Percentiles rank a stretch among this genome's conserved stretches.
Conservation (phyloP, 179 eudicot species). For the Beta macrorhiza region DNA sequence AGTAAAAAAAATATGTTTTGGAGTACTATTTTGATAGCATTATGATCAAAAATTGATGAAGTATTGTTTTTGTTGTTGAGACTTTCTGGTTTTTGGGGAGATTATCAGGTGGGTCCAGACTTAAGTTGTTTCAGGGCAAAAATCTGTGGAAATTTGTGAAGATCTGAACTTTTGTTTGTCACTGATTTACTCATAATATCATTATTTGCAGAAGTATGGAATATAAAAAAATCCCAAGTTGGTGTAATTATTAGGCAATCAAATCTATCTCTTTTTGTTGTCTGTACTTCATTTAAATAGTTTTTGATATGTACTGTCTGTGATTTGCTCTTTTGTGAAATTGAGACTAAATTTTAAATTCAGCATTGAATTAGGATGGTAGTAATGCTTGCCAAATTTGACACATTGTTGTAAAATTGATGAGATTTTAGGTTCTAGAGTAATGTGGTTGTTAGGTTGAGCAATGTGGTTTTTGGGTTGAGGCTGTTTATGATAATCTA, state of each 20-base stretch:
- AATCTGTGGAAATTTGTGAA: neutral
- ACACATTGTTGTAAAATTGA: neutral
- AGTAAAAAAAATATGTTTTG: neutral
- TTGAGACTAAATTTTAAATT: neutral
- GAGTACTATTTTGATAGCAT: neutral
- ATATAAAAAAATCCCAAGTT: slow-evolving; percentile 7
- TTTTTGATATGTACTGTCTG: neutral
- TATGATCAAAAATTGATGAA: neutral
- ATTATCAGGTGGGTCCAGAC: too few relatives aligned
- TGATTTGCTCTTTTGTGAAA: slow-evolving; percentile 2
- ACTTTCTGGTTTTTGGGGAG: neutral
- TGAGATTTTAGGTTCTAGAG: slow-evolving; percentile 9
- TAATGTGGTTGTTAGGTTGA: slow-evolving; percentile 11
- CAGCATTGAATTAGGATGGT: slow-evolving; percentile 3
- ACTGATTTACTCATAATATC: neutral
- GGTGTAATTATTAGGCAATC: slow-evolving; percentile 15
- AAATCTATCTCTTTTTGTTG: neutral
- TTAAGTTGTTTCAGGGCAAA: too few relatives aligned
- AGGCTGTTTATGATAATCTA: neutral
- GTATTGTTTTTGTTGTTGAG: slow-evolving; percentile 15
- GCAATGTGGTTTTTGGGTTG: slow-evolving; percentile 8
- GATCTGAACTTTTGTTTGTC: neutral
- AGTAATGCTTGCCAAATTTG: neutral
- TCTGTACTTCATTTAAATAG: neutral
- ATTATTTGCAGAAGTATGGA: slow-evolving; percentile 1